These are phyloP conservation scores for Heliocybe sulcata DNA, from an alignment of 1,284 basidiomycete genomes.

Conservation along the genomic window DNA sequence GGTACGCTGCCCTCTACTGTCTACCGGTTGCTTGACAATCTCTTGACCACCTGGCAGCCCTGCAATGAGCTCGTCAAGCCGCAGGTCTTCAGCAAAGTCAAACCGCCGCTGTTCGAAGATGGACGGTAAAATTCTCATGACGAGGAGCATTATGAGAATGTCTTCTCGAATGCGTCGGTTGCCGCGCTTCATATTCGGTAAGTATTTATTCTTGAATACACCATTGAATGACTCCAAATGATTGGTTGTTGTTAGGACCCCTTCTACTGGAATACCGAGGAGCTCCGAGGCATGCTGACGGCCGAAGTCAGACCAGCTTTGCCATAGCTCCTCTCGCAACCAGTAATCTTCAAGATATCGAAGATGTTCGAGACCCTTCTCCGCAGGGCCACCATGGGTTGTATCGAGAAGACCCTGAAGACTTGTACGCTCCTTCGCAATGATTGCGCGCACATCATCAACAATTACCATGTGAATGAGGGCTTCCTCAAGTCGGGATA, in stretches of 20 bases:
- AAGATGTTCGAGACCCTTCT: conserved; percentile 3
- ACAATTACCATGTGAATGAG: neutral
- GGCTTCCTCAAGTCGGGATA: no score
- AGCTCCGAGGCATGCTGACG: conserved; percentile 14
- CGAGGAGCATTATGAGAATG: conserved; percentile 18
- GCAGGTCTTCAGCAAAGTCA: conserved; percentile 1
- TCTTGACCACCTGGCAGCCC: no score
- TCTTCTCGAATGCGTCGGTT: conserved; percentile 22
- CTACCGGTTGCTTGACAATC: conserved; percentile 1
- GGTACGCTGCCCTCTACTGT: conserved; percentile 4
- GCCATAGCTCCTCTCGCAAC: conserved; percentile 15
- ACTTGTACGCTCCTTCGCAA: neutral
- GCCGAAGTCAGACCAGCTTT: conserved; percentile 22
- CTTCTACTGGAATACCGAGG: conserved; percentile 16
- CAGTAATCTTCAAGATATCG: conserved; percentile 13
- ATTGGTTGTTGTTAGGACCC: conserved; percentile 30
- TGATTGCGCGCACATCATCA: neutral
- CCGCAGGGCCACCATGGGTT: no score
- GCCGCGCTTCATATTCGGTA: conserved; percentile 18
- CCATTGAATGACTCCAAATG: conserved; percentile 33
- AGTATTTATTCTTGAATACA: conserved; percentile 23
- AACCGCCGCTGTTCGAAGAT: conserved; percentile 11
- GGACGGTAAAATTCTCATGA: conserved; percentile 16
- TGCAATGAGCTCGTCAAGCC: conserved; percentile 4
- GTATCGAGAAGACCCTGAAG: no score